A percentile compares a stretch with the other conserved stretches of the same genome.
Conservation (phyloP, 2,329 filamentous ascomycete genomes). For the Beauveria scarabaeidicola region DNA sequence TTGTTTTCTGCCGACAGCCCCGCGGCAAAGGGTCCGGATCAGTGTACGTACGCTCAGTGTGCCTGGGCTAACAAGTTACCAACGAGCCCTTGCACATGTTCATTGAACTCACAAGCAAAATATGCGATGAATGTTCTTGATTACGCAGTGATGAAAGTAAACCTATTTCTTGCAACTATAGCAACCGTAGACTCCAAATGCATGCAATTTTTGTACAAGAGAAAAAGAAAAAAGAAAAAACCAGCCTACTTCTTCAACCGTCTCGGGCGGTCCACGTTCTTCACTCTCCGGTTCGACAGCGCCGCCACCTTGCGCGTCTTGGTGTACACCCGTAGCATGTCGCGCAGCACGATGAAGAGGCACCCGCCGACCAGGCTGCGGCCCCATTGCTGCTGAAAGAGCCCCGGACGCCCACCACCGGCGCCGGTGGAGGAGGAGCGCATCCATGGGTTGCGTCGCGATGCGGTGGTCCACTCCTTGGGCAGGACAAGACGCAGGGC, state of each 20-base stretch:
- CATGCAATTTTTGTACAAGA: background rate
- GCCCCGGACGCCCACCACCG: conserved; percentile 40
- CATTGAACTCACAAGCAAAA: too few species aligned
- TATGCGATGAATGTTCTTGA: too few species aligned
- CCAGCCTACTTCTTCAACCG: conserved; percentile 29
- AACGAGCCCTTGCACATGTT: background rate
- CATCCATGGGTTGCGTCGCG: conserved; percentile 20
- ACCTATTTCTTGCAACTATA: background rate
- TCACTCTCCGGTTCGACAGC: conserved; percentile 44
- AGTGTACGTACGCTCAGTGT: background rate
- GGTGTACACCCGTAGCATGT: conserved; percentile 51
- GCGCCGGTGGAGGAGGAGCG: conserved; percentile 17
- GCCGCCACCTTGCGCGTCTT: conserved; percentile 55
- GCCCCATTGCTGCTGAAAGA: conserved; percentile 81
- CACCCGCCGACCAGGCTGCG: conserved; percentile 83
- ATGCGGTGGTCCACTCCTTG: conserved; percentile 50
- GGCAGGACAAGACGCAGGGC: conserved; percentile 62
- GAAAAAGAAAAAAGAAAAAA: background rate
- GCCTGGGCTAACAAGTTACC: background rate
- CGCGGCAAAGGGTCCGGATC: background rate
- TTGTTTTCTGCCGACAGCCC: conserved; percentile 2
- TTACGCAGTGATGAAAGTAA: background rate
- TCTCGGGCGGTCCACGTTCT: conserved; percentile 37
- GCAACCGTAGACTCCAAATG: background rate
- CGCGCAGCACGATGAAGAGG: conserved; percentile 77